Conservation (phyloP, 2,329 filamentous ascomycete species). For the Annulohypoxylon truncatum region DNA sequence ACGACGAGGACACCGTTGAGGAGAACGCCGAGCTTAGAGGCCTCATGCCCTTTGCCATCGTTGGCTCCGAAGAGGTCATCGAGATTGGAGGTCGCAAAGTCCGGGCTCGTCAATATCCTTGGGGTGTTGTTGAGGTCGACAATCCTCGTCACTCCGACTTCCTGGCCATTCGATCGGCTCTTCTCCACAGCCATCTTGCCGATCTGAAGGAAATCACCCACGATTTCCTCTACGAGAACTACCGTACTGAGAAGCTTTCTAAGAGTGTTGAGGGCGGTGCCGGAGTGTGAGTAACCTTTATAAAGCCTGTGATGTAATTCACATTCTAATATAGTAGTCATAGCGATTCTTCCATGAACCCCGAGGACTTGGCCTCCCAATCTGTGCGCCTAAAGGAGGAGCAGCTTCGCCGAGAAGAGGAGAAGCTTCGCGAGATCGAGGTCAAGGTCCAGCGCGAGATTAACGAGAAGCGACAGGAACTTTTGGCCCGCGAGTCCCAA, state of each 20-base stretch:
- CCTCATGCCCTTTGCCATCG: slow-evolving; percentile 98
- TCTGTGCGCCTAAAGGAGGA: slow-evolving; percentile 99
- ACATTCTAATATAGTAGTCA: slow-evolving; percentile 47
- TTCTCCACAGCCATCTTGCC: slow-evolving; percentile 96
- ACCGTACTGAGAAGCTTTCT: slow-evolving; percentile 99
- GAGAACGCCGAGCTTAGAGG: slow-evolving; percentile 98
- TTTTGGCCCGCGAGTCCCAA: slow-evolving; percentile 96
- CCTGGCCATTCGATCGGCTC: slow-evolving; percentile 93
- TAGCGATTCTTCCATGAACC: slow-evolving; percentile 92
- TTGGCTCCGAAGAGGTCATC: slow-evolving; percentile 94
- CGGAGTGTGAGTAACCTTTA: slow-evolving; percentile 77
- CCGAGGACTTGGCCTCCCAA: slow-evolving; percentile 95
- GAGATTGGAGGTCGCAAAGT: slow-evolving; percentile 94
- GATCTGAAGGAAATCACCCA: slow-evolving; percentile 99
- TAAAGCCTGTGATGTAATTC: not conserved
- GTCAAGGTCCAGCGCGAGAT: slow-evolving; percentile 99
- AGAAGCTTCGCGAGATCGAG: slow-evolving; percentile 99
- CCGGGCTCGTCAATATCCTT: slow-evolving; percentile 96
- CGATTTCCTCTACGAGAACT: slow-evolving; percentile 99
- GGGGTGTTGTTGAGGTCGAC: slow-evolving; percentile 98
- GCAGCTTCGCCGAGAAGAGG: slow-evolving; percentile 97
- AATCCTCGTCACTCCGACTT: slow-evolving; percentile 99
- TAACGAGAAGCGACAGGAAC: slow-evolving; percentile 99
- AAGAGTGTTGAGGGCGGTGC: slow-evolving; percentile 97
- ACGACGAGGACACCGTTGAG: slow-evolving; percentile 98